Base-by-base conservation (phyloP, 2,329 filamentous ascomycete genomes). In the Curvularia eragrostidis region DNA sequence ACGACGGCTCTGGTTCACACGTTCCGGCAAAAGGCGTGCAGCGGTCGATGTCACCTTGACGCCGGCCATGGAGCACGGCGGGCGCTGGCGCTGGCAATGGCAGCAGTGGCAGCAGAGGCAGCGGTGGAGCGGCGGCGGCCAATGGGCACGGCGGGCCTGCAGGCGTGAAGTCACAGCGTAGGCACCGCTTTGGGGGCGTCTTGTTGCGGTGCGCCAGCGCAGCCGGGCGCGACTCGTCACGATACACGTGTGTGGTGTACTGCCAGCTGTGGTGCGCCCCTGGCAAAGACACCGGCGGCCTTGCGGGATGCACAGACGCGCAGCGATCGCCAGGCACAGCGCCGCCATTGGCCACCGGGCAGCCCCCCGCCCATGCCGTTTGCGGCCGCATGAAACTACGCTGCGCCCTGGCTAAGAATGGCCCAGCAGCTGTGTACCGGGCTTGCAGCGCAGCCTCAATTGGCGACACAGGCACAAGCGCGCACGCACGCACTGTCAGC, bases 321-420 rank as follows among this genome's bases (percentile, higher is more conserved):
- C 72, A 71, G 68, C 59, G 71, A 73, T 74, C 72, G 57, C 61
- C 61, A 61, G 63, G 61, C 23, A 60, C 58, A 24, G 52, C 32
- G 44, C 46, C 42, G 50, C 59, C 48, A 70, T 70, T 72, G 58
- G 71, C 66, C 63, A 59, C 53, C 49, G 28, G 49, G 49, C 49
- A 50, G 50, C 51, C 54, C 51, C 54, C 58, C 54, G 18, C 41
- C 54, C 39, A 39, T 59, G 58, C 69, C 61, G 60, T 60, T 71
- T 69, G 61, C 62, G 64, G 69, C 56, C 38, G 48, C 28, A 47
- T 73, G 69, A 74, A 72, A 73, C 70, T 34, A 58, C 50, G 53
- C 59, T 66, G 66, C 60, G 47, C 26, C 56, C 52, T 21, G 26
- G 36, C 58, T 36, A 36, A 36, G 32, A n/a, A n/a, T 36, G 32